Conservation (phyloP, 2,329 filamentous ascomycete species). For the Acrodontium crateriforme region DNA sequence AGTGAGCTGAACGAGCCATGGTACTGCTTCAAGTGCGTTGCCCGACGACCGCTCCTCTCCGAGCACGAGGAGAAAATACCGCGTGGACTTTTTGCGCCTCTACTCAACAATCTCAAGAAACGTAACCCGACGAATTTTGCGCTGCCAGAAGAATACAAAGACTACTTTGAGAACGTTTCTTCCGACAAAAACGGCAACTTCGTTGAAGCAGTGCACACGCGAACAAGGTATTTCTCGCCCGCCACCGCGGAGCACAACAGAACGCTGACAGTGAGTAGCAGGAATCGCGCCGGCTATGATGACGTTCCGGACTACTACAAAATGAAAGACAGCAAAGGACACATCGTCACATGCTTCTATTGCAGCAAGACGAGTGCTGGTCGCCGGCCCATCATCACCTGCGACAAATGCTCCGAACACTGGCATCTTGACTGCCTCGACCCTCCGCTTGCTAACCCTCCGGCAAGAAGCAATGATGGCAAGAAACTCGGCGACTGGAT, state of each 20-base stretch:
- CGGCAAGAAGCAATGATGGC: conserved; percentile 39
- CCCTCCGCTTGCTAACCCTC: conserved; percentile 67
- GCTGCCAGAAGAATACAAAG: conserved; percentile 57
- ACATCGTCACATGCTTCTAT: conserved; percentile 60
- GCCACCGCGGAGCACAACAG: not conserved
- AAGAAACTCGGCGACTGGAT: conserved; percentile 60
- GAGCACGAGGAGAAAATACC: conserved; percentile 19
- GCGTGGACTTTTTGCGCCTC: conserved; percentile 45
- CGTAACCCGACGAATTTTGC: conserved; percentile 26
- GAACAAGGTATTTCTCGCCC: conserved; percentile 40
- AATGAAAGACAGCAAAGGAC: conserved; percentile 53
- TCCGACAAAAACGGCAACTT: conserved; percentile 69
- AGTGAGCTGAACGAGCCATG: conserved; percentile 50
- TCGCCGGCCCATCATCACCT: conserved; percentile 66
- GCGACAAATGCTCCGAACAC: conserved; percentile 64
- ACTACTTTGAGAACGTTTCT: conserved; percentile 66
- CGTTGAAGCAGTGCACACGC: conserved; percentile 48
- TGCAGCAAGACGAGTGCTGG: conserved; percentile 54
- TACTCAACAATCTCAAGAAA: conserved; percentile 40
- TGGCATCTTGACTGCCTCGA: conserved; percentile 93
- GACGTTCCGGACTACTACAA: conserved; percentile 20
- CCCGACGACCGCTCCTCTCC: conserved; percentile 19
- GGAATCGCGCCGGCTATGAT: conserved; percentile 31
- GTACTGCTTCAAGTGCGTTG: conserved; percentile 65
- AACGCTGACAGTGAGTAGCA: conserved; percentile 5